Percentiles rank a stretch among this genome's conserved stretches.
Evolutionary conservation across 2,329 filamentous ascomycete genomes (phyloP).

Genomic region (Sporothrix globosa): DNA sequence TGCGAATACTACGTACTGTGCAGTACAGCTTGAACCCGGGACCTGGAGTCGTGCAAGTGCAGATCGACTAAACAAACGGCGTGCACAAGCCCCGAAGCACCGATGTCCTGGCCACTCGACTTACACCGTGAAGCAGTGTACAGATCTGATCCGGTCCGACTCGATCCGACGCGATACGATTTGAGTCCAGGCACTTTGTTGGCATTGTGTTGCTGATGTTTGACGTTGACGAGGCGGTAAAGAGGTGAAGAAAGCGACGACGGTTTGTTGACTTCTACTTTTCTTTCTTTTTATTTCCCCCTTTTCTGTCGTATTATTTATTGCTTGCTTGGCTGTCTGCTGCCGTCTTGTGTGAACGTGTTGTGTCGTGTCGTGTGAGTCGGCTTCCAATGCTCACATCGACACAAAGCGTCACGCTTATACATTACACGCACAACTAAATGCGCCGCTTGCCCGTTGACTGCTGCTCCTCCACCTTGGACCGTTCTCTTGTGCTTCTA

Average conservation of each 20-base stretch:
- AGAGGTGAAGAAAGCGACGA: too few species aligned
- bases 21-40: not conserved
- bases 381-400: not conserved
- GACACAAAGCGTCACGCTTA: not conserved
- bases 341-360: not conserved
- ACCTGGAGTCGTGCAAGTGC: constrained; percentile 12
- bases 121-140: constrained; percentile 9
- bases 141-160: not conserved
- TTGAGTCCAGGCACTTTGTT: not conserved
- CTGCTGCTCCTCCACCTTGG: not conserved
- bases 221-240: not conserved
- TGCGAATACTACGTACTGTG: not conserved
- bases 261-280: not conserved
- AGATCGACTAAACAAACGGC: constrained; percentile 1
- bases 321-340: not conserved
- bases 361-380: not conserved
- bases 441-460: not conserved
- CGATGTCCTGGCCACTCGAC: constrained; percentile 6
- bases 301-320: not conserved
- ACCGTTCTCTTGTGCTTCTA: not conserved
- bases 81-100: not conserved
- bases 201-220: constrained; percentile 5
- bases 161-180: not conserved
- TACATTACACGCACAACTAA: not conserved
- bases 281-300: not conserved